These are phyloP conservation scores for Metschnikowia kofuensis DNA, from an alignment of 805 yeast species.

Conservation along the genomic window DNA sequence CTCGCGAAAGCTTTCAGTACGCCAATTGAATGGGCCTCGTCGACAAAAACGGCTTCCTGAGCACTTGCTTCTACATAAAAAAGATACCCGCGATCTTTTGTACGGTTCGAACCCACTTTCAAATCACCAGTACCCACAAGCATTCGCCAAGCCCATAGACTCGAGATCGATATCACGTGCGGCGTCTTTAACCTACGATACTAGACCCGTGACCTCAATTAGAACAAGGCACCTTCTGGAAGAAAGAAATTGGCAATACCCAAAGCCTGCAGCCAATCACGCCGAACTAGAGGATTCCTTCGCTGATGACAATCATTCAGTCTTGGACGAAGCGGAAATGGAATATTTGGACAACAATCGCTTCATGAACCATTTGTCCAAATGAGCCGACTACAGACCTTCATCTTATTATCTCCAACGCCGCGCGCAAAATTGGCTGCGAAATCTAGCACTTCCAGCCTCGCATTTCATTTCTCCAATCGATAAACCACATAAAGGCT, in stretches of 20 bases:
- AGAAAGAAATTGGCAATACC: not conserved
- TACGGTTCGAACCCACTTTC: slow-evolving; percentile 19
- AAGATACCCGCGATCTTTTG: slow-evolving; percentile 22
- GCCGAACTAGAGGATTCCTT: not conserved
- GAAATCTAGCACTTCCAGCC: not conserved
- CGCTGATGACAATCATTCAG: slow-evolving; percentile 4
- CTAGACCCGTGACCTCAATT: not conserved
- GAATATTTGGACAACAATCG: slow-evolving; percentile 12
- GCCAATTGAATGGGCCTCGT: slow-evolving; percentile 14
- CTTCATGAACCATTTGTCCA: slow-evolving; percentile 10
- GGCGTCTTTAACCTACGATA: slow-evolving; percentile 7
- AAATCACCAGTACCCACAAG: slow-evolving; percentile 16
- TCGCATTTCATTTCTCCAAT: not conserved
- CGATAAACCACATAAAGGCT: not conserved
- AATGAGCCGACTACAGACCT: not conserved
- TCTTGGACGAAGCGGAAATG: slow-evolving; percentile 16
- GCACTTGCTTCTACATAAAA: slow-evolving; percentile 15
- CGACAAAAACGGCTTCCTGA: slow-evolving; percentile 1
- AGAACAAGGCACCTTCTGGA: slow-evolving; percentile 12
- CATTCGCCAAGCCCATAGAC: slow-evolving; percentile 9
- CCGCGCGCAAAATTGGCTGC: not conserved
- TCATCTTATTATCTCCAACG: not conserved
- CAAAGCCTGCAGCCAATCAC: not conserved
- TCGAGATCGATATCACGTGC: slow-evolving; percentile 8
- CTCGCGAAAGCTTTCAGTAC: slow-evolving; percentile 32